Base-by-base conservation (phyloP, 805 yeast species). In the Brettanomyces sp. region DNA sequence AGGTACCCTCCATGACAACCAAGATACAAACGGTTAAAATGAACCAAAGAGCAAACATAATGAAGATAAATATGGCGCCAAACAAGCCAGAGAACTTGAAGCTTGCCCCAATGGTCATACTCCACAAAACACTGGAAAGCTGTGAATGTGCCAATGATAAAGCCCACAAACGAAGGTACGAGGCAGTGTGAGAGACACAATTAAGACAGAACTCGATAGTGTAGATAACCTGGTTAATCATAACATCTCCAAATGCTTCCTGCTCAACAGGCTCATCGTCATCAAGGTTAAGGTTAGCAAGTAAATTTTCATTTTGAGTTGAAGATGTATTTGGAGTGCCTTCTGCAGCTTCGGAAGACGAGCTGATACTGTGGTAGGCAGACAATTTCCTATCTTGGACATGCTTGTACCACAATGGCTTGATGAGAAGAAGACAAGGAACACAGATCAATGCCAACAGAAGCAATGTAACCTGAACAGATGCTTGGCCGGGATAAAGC, bases 181-280 rank as follows among this genome's bases (percentile, higher is more conserved):
- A 91, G 1, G 99, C 99, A 2, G 99, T 91, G 65, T 91, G 99
- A n/a, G 96, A 87, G 32, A 91, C 96, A 72, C 96, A 86, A 67
- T 93, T 93, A 60, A 91, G 74, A 61, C 99, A 91, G 68, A 93
- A 91, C 72, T 91, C 99, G 62, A 91, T 91, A 9, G 99, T 93
- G 65, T 93, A 97, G 56, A 91, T 91, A 23, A 91, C 95, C 67
- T 91, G 99, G 65, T 91, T 96, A 56, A 91, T 91, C 82, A 91
- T 84, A 33, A 93, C 79, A 58, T 91, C 99, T 41, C 97, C 97
- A 62, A 91, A 86, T 50, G 82, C 76, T 57, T 81, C 82, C 40
- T 68, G 81, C 37, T 68, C 78, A 47, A 68, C 72, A 48, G 74
- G 76, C 18, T 75, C 84, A 35, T 70, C 80, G 39, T 73, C 78